These are phyloP conservation scores for Rhododendron mucronatum DNA, from an alignment of 148 eudicot species.

Conservation along the genomic window DNA sequence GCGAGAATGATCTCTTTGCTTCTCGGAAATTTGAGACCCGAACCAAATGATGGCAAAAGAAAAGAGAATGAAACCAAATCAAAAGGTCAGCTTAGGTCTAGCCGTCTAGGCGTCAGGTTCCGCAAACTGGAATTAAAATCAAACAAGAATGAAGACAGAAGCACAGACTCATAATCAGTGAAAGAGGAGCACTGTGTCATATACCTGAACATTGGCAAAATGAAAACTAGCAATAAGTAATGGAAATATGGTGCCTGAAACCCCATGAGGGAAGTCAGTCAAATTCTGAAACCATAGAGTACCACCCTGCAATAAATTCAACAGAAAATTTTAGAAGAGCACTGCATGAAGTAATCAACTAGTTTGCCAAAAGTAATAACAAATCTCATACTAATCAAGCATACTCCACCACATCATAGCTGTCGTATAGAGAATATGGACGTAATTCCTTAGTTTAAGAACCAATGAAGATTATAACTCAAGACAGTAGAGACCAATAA, in stretches of 20 bases:
- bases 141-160: not conserved
- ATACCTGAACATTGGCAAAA: slow-evolving; percentile 70
- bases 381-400: not conserved
- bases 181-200: not conserved
- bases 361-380: not conserved
- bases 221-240: slow-evolving; percentile 70
- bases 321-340: slow-evolving; percentile 3
- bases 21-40: not conserved
- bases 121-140: not conserved
- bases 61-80: not conserved
- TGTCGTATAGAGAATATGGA: not conserved
- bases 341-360: not conserved
- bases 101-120: not conserved
- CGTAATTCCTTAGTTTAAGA: not conserved
- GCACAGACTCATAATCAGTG: not conserved
- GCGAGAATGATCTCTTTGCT: not conserved
- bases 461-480: not conserved
- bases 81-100: not conserved
- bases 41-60: not conserved
- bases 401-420: not conserved
- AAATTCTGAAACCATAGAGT: slow-evolving; percentile 82
- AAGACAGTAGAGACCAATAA: not conserved
- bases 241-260: slow-evolving; percentile 61
- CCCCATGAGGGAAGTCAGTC: slow-evolving; percentile 67
- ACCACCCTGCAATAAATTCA: slow-evolving; percentile 63